These are phyloP conservation scores for Diospyros lotus DNA, from an alignment of 148 eudicot genomes.

Conservation along the genomic window DNA sequence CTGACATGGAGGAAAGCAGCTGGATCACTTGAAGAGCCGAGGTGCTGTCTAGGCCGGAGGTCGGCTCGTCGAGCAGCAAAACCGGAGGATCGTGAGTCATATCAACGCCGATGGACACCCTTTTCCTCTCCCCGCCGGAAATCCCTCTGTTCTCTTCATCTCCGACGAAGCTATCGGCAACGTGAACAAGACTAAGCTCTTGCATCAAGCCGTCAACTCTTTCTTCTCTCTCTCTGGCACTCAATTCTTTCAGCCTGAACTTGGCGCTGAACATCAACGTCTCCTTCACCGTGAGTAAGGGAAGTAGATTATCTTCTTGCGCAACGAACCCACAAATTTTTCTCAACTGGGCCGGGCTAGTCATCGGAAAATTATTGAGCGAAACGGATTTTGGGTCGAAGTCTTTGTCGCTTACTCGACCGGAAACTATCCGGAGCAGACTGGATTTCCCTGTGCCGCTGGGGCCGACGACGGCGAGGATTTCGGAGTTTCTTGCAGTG, in stretches of 20 bases:
- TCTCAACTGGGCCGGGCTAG: slow-evolving; percentile 56
- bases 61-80: slow-evolving; percentile 82
- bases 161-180: slow-evolving; percentile 69
- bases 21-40: slow-evolving; percentile 87
- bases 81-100: slow-evolving; percentile 85
- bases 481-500: slow-evolving; percentile 50
- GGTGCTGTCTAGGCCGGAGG: slow-evolving; percentile 87
- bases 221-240: slow-evolving; percentile 35
- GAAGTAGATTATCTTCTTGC: slow-evolving; percentile 84
- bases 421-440: slow-evolving; percentile 60
- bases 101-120: slow-evolving; percentile 90
- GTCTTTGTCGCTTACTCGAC: slow-evolving; percentile 45
- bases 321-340: slow-evolving; percentile 80
- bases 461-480: slow-evolving; percentile 86
- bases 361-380: slow-evolving; percentile 36
- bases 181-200: slow-evolving; percentile 80
- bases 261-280: slow-evolving; percentile 80
- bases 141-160: slow-evolving; percentile 85
- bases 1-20: slow-evolving; percentile 58
- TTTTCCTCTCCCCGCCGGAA: slow-evolving; percentile 88
- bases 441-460: slow-evolving; percentile 96
- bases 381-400: slow-evolving; percentile 49
- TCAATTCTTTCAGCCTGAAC: slow-evolving; percentile 57
- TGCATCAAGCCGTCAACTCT: slow-evolving; percentile 65
- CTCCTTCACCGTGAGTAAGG: slow-evolving; percentile 78